Conservation (phyloP, 208 protist species). For the Wallacemonas sp. region DNA sequence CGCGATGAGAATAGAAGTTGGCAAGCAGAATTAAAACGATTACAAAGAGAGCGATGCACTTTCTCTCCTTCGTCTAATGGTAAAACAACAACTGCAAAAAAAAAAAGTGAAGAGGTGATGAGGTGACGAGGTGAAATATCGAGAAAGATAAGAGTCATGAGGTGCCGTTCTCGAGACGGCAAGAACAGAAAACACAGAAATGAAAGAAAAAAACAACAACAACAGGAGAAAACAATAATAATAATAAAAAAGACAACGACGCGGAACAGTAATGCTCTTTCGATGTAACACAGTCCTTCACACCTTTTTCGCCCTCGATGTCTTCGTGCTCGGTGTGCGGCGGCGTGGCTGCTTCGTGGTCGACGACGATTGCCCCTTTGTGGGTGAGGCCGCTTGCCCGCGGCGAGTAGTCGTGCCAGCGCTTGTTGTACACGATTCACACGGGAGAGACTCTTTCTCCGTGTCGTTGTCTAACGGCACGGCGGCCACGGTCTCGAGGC, state of each 20-base stretch:
- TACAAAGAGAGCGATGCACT: too few relatives aligned
- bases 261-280: background rate
- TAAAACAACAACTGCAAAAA: slow-evolving; percentile 2
- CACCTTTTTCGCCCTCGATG: background rate
- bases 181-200: too few relatives aligned
- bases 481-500: background rate
- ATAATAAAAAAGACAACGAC: slow-evolving; percentile 20
- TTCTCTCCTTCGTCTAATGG: background rate
- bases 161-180: too few relatives aligned
- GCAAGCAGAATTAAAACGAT: too few relatives aligned
- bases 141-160: too few relatives aligned
- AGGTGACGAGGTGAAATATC: background rate
- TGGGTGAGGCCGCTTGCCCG: background rate
- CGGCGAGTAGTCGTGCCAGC: too few relatives aligned
- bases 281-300: background rate
- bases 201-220: slow-evolving; percentile 3
- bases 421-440: too few relatives aligned
- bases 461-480: background rate
- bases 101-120: slow-evolving; percentile 15
- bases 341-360: background rate
- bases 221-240: slow-evolving; percentile 1
- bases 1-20: too few relatives aligned
- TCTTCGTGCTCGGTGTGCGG: background rate
- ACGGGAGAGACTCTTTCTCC: background rate
- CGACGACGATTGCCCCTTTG: background rate